Percentiles rank a stretch among this genome's conserved stretches.
Evolutionary conservation across 225 moss, liverwort and hornwort species (phyloP).

Genomic region (Climacium dendroides): DNA sequence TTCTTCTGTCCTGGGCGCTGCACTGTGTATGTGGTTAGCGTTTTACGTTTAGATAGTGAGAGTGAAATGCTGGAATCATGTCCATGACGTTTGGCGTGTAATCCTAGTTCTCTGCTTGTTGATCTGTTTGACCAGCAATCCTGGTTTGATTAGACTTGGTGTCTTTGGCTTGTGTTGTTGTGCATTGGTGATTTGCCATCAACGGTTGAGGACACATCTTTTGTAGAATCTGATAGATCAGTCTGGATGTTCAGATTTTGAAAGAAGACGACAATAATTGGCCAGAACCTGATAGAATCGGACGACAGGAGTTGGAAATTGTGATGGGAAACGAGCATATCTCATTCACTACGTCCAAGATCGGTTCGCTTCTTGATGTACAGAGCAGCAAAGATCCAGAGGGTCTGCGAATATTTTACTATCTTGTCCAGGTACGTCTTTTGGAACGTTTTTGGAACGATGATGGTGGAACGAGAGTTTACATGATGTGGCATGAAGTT

Average conservation of each 20-base stretch:
- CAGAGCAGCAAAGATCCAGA: constrained; percentile 97
- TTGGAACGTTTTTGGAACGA: not conserved
- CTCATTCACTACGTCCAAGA: constrained; percentile 94
- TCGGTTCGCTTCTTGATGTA: constrained; percentile 91
- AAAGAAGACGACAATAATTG: constrained; percentile 38
- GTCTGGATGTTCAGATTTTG: constrained; percentile 3
- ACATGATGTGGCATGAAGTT: not conserved
- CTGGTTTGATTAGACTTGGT: not conserved
- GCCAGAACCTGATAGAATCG: constrained; percentile 93
- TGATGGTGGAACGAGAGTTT: not conserved
- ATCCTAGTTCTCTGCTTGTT: not conserved
- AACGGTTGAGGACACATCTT: not conserved
- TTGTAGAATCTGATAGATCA: not conserved
- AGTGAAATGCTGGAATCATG: not conserved
- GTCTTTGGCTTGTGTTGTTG: not conserved
- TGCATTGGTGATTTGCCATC: not conserved
- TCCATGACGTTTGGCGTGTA: not conserved
- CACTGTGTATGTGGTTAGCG: not conserved
- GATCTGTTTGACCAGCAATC: not conserved
- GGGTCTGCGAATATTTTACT: constrained; percentile 93
- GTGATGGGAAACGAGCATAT: constrained; percentile 98
- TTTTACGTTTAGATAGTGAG: not conserved
- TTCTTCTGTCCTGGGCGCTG: not conserved
- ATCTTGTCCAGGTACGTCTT: constrained; percentile 74
- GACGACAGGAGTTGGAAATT: constrained; percentile 93